These are phyloP conservation scores for Gnetum montanum DNA, from an alignment of 75 land plant genomes.

Conservation along the genomic window DNA sequence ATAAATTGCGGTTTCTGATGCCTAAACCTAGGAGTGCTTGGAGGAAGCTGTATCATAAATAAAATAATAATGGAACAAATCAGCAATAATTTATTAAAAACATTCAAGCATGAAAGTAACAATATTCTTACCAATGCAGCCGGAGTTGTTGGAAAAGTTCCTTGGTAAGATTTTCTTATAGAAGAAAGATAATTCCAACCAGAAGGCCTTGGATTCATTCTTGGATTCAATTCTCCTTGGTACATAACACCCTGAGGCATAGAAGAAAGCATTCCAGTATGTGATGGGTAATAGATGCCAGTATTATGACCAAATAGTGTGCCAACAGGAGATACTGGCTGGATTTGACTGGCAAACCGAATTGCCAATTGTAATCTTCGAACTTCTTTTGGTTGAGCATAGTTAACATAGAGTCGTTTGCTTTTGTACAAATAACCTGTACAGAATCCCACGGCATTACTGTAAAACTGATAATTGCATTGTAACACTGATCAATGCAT, in stretches of 20 bases:
- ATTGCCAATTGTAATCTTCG: slow-evolving; percentile 52
- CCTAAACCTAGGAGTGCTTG: too few relatives aligned
- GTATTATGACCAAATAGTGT: slow-evolving; percentile 48
- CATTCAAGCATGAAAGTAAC: too few relatives aligned
- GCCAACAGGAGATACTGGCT: slow-evolving; percentile 22
- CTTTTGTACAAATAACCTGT: slow-evolving; percentile 41
- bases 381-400: slow-evolving; percentile 70
- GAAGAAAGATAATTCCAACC: too few relatives aligned
- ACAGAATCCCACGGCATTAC: too few relatives aligned
- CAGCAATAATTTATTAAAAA: too few relatives aligned
- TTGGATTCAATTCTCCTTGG: slow-evolving; percentile 30
- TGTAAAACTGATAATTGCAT: not conserved
- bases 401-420: slow-evolving; percentile 72
- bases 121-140: slow-evolving; percentile 22
- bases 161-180: too few relatives aligned
- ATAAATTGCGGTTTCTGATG: too few relatives aligned
- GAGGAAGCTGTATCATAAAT: too few relatives aligned
- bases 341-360: slow-evolving; percentile 24
- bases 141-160: slow-evolving; percentile 38
- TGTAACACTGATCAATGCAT: not conserved
- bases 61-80: too few relatives aligned
- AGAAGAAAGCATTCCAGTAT: slow-evolving; percentile 32
- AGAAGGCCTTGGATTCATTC: slow-evolving; percentile 56
- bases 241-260: slow-evolving; percentile 55
- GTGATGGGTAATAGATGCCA: slow-evolving; percentile 29